phyloP scores from a whole-genome alignment of 225 moss, liverwort and hornwort genomes.

The Straminergon stramineum region DNA sequence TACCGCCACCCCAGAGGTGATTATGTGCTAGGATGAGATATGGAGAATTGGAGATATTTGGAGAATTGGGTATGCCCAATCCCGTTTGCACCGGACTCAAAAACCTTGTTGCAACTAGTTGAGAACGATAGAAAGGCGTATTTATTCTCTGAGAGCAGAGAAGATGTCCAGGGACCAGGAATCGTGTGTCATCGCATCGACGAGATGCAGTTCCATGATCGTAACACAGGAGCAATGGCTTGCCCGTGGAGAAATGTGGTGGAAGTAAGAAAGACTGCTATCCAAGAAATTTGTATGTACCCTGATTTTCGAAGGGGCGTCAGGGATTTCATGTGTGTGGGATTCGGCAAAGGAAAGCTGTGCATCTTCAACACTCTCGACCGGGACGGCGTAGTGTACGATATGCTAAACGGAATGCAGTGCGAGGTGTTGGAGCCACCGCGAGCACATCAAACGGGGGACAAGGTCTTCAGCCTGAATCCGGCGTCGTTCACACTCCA shows the following conservation, averaged over 20 bases:
- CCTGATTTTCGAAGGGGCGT: neutral
- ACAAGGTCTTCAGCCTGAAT: slow-evolving; percentile 1
- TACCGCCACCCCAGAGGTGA: neutral
- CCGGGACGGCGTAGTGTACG: neutral
- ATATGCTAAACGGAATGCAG: neutral
- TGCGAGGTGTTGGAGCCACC: neutral
- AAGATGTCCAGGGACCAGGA: neutral
- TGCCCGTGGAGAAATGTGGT: neutral
- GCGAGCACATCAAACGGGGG: neutral
- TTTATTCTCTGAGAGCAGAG: slow-evolving; percentile 3
- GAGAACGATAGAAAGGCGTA: neutral
- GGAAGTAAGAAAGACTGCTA: neutral
- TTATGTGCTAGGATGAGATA: neutral
- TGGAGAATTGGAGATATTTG: neutral
- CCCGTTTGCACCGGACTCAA: neutral
- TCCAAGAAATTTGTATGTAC: neutral
- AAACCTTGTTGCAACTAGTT: slow-evolving; percentile 1
- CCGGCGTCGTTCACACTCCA: neutral
- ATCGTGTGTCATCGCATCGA: neutral
- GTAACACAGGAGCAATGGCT: neutral
- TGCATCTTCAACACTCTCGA: slow-evolving; percentile 14
- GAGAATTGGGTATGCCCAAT: neutral
- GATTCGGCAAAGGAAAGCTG: neutral
- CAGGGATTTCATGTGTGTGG: neutral
- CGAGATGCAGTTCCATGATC: neutral